Conservation (phyloP, 768 basidiomycete genomes). For the Podaxis rugospora region DNA sequence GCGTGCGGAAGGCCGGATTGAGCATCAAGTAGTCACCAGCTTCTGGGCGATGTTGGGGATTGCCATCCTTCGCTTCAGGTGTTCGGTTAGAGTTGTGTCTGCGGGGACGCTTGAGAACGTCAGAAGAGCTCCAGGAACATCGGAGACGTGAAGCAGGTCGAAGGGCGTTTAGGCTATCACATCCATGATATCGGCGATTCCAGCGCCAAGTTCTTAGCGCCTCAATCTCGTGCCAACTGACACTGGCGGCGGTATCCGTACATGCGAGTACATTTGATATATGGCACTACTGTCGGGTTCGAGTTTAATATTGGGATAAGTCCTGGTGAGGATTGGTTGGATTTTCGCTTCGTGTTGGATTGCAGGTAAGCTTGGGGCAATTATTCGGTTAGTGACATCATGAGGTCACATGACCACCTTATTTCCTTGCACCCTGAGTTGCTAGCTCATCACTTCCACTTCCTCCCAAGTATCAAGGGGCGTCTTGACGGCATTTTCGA, state of each 20-base stretch:
- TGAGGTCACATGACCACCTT: not conserved
- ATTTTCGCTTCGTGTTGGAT: not conserved
- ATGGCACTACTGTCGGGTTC: too few relatives aligned
- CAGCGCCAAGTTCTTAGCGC: not conserved
- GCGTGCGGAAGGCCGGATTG: too few relatives aligned
- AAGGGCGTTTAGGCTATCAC: not conserved
- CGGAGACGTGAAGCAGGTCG: not conserved
- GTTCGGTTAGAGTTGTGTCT: too few relatives aligned
- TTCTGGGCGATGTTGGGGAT: too few relatives aligned
- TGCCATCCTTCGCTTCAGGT: too few relatives aligned
- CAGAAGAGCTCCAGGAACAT: not conserved
- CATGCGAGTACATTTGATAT: too few relatives aligned
- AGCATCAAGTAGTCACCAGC: too few relatives aligned
- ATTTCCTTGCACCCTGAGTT: not conserved
- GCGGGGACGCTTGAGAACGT: not conserved
- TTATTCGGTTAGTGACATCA: not conserved
- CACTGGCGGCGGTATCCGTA: too few relatives aligned
- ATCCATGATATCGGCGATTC: not conserved
- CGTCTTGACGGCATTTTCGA: not conserved
- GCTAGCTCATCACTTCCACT: not conserved
- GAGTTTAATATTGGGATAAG: too few relatives aligned
- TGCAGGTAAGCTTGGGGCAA: not conserved
- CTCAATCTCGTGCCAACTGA: too few relatives aligned
- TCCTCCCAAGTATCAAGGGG: not conserved
- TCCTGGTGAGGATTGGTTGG: too few relatives aligned